Conservation (phyloP, 2,329 filamentous ascomycete species). For the Tolypocladium sp. region DNA sequence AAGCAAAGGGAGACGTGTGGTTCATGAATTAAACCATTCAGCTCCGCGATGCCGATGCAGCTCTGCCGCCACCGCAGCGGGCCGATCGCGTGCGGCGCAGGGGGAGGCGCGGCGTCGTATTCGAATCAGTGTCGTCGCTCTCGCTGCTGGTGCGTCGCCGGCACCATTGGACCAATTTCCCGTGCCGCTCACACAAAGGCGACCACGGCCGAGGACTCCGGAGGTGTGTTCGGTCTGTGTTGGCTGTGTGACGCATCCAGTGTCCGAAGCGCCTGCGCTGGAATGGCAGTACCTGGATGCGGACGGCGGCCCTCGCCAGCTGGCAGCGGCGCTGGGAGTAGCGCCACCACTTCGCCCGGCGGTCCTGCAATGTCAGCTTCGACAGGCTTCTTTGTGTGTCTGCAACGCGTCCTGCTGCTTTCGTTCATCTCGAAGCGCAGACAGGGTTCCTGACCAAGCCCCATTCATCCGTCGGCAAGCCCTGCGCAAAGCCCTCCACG, state of each 20-base stretch:
- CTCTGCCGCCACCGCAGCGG: background rate
- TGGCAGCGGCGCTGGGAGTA: background rate
- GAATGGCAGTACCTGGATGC: background rate
- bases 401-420: background rate
- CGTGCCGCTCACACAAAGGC: background rate
- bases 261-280: background rate
- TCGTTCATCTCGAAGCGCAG: background rate
- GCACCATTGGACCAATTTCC: background rate
- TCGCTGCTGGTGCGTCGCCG: background rate
- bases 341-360: background rate
- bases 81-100: background rate
- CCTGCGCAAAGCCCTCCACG: conserved; percentile 1
- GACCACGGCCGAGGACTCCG: background rate
- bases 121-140: background rate
- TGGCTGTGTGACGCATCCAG: background rate
- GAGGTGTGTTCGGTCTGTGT: background rate
- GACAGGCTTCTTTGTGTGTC: background rate
- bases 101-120: background rate
- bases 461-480: background rate
- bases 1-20: background rate
- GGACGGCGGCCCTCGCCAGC: background rate
- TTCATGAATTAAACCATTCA: background rate
- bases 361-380: background rate
- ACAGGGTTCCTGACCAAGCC: background rate
- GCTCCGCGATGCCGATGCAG: background rate